A percentile compares a stretch with the other conserved stretches of the same genome.
These are phyloP conservation scores for Pseudogymnoascus verrucosus DNA, from an alignment of 2,329 filamentous ascomycete species.

Conservation along the genomic window DNA sequence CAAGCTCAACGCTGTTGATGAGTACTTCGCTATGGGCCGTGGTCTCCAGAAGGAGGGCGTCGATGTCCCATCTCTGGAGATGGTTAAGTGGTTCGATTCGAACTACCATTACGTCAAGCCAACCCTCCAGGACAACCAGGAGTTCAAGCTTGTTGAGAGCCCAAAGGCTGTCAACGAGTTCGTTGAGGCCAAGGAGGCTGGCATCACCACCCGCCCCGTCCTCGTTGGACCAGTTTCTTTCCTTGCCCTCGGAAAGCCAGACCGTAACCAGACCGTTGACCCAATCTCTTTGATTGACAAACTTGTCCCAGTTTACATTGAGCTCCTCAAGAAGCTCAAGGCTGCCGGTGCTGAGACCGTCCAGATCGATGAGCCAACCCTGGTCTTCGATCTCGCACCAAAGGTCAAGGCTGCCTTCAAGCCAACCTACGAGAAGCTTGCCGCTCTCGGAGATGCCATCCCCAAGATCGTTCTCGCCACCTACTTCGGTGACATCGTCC, in stretches of 20 bases:
- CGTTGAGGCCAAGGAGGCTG: slow-evolving; percentile 95
- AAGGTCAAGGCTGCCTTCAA: slow-evolving; percentile 97
- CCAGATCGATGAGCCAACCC: slow-evolving; percentile 95
- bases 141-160: slow-evolving; percentile 77
- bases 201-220: slow-evolving; percentile 86
- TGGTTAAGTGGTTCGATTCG: slow-evolving; percentile 99
- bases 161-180: slow-evolving; percentile 95
- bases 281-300: slow-evolving; percentile 91
- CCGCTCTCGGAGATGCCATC: slow-evolving; percentile 66
- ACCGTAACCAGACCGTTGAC: slow-evolving; percentile 86
- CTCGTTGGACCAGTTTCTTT: slow-evolving; percentile 94
- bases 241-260: slow-evolving; percentile 95
- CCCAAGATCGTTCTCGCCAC: slow-evolving; percentile 87
- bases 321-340: slow-evolving; percentile 91
- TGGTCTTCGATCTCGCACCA: slow-evolving; percentile 85
- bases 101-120: slow-evolving; percentile 99
- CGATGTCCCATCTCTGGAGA: slow-evolving; percentile 91
- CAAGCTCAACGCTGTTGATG: slow-evolving; percentile 79
- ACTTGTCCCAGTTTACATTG: slow-evolving; percentile 87
- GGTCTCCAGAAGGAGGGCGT: slow-evolving; percentile 92
- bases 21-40: slow-evolving; percentile 99
- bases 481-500: slow-evolving; percentile 98
- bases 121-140: slow-evolving; percentile 92
- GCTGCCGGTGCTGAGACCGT: slow-evolving; percentile 90
- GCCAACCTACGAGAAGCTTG: slow-evolving; percentile 88